phyloP scores from a whole-genome alignment of 495 filamentous ascomycete genomes.

The Parathielavia appendiculata region DNA sequence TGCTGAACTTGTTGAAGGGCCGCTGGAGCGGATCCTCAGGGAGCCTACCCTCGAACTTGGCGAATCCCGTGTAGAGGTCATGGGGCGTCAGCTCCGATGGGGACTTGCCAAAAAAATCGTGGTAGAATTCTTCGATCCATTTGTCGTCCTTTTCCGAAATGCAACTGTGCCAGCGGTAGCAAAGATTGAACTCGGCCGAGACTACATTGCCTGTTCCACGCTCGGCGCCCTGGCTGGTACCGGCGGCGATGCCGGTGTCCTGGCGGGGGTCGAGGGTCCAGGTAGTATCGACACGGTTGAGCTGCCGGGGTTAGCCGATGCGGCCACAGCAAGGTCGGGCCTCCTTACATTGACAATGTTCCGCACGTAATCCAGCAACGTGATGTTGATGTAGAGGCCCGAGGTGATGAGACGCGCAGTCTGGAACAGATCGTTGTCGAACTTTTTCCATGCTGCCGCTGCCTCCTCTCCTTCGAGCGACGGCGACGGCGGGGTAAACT shows the following conservation, averaged over 20 bases:
- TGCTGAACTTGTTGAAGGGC: constrained; percentile 57
- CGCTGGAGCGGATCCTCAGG: constrained; percentile 60
- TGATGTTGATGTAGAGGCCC: constrained; percentile 80
- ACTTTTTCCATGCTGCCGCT: constrained; percentile 61
- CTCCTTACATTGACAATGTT: constrained; percentile 64
- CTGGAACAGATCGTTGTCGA: constrained; percentile 81
- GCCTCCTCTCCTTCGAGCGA: constrained; percentile 45
- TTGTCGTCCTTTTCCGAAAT: constrained; percentile 66
- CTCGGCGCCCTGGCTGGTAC: constrained; percentile 50
- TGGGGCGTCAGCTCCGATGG: constrained; percentile 44
- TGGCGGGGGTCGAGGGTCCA: constrained; percentile 76
- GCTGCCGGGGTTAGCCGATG: constrained; percentile 15
- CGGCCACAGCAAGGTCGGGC: not conserved
- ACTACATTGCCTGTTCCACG: constrained; percentile 68
- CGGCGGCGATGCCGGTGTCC: constrained; percentile 50
- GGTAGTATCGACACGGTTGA: constrained; percentile 68
- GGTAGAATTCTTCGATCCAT: constrained; percentile 66
- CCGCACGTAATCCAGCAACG: constrained; percentile 75
- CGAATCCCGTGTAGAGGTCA: constrained; percentile 56
- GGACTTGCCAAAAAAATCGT: constrained; percentile 59
- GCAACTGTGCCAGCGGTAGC: constrained; percentile 78
- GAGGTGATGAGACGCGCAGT: constrained; percentile 73
- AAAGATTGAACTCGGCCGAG: constrained; percentile 63
- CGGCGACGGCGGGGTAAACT: constrained; percentile 58
- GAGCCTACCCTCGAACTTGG: constrained; percentile 53